phyloP scores from a whole-genome alignment of 495 filamentous ascomycete genomes.

The Daldinia concentrica region DNA sequence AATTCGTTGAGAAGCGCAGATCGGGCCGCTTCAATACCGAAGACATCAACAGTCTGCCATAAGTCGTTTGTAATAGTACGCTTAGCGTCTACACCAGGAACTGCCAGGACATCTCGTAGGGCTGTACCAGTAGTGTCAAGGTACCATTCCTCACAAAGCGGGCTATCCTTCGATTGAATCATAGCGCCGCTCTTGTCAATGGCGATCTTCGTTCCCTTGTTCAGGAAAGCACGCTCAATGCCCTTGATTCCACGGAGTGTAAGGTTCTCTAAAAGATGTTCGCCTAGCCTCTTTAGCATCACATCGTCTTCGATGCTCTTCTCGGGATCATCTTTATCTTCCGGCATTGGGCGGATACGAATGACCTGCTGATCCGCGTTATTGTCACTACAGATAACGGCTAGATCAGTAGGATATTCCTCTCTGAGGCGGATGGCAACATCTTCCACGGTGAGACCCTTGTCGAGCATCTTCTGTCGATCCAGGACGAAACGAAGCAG shows the following conservation, averaged over 20 bases:
- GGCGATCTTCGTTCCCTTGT: slow-evolving; percentile 73
- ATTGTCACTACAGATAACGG: slow-evolving; percentile 96
- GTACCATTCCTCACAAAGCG: slow-evolving; percentile 87
- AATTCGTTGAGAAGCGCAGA: slow-evolving; percentile 86
- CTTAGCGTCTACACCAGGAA: slow-evolving; percentile 88
- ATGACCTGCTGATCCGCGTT: slow-evolving; percentile 96
- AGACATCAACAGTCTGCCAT: slow-evolving; percentile 88
- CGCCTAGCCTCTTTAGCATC: slow-evolving; percentile 87
- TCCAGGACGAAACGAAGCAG: slow-evolving; percentile 93
- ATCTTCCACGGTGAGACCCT: slow-evolving; percentile 88
- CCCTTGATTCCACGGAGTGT: slow-evolving; percentile 89
- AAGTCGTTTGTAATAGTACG: slow-evolving; percentile 95
- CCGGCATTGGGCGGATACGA: slow-evolving; percentile 83
- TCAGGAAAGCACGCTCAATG: slow-evolving; percentile 91
- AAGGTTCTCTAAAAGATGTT: slow-evolving; percentile 87
- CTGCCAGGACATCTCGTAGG: slow-evolving; percentile 79
- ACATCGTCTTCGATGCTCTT: slow-evolving; percentile 87
- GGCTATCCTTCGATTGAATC: slow-evolving; percentile 71
- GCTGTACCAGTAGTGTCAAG: slow-evolving; percentile 92
- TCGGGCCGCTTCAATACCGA: slow-evolving; percentile 95
- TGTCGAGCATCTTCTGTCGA: slow-evolving; percentile 92
- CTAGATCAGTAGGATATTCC: slow-evolving; percentile 84
- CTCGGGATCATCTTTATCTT: slow-evolving; percentile 79
- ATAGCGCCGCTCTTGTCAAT: slow-evolving; percentile 73
- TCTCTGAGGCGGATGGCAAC: slow-evolving; percentile 90